Conservation (phyloP, 2,329 filamentous ascomycete genomes). For the Diaporthe amygdali region DNA sequence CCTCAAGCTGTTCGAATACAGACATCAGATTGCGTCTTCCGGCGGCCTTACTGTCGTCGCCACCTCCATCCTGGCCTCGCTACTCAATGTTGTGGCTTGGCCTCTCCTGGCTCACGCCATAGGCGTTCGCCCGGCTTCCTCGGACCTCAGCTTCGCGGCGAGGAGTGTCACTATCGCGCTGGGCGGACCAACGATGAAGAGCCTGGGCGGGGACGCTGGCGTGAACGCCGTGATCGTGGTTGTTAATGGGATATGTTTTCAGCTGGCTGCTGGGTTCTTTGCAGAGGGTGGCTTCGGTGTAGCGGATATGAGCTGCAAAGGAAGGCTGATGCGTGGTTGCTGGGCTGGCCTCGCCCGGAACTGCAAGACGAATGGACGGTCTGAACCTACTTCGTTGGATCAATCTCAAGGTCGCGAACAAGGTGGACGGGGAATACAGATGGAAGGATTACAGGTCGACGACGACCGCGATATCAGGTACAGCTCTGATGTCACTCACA, state of each 20-base stretch:
- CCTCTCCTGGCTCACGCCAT: conserved; percentile 43
- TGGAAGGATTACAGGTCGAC: neutral
- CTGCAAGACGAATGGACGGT: neutral
- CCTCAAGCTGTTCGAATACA: conserved; percentile 58
- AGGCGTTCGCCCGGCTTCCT: conserved; percentile 37
- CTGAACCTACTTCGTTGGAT: neutral
- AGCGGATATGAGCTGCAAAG: neutral
- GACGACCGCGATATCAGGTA: neutral
- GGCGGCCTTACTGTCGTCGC: conserved; percentile 45
- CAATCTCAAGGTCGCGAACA: neutral
- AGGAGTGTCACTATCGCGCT: conserved; percentile 57
- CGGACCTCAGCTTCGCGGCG: conserved; percentile 52
- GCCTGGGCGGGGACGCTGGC: conserved; percentile 49
- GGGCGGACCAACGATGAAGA: conserved; percentile 50
- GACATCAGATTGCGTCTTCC: conserved; percentile 48
- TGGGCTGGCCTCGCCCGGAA: neutral
- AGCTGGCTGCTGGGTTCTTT: conserved; percentile 40
- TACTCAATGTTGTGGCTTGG: conserved; percentile 47
- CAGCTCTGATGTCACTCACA: conserved; percentile 15
- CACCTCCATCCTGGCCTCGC: conserved; percentile 43
- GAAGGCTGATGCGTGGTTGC: neutral
- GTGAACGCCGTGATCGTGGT: conserved; percentile 58
- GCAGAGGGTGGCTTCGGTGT: conserved; percentile 16
- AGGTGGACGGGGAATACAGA: no score
- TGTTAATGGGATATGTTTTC: conserved; percentile 52